Evolutionary conservation across 2,329 filamentous ascomycete species (phyloP).

Genomic region (Aspergillus bombycis): DNA sequence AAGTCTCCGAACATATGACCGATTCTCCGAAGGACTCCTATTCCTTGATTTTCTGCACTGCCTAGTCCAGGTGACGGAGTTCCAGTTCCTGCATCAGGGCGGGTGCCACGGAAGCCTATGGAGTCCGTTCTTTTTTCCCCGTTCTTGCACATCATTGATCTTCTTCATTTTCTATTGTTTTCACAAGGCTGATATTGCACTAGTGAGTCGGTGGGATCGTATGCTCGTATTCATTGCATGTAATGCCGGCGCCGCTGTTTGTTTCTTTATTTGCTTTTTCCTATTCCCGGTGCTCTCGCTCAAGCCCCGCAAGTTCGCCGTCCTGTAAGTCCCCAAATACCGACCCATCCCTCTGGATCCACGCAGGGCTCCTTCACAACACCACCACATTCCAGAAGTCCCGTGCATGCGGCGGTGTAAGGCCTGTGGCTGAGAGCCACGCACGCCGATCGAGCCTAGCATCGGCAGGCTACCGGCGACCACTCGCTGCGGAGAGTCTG

Average conservation of each 20-base stretch:
- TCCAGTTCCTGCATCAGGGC: slow-evolving; percentile 44
- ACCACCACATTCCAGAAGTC: slow-evolving; percentile 18
- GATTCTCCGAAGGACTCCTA: slow-evolving; percentile 11
- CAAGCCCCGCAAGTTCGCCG: slow-evolving; percentile 90
- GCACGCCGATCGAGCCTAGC: slow-evolving; percentile 10
- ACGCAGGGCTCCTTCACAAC: slow-evolving; percentile 22
- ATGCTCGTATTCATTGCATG: slow-evolving; percentile 89
- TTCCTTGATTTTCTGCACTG: slow-evolving; percentile 25
- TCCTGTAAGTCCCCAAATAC: slow-evolving; percentile 72
- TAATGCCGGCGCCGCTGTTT: slow-evolving; percentile 84
- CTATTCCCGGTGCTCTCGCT: slow-evolving; percentile 82
- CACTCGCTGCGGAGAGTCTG: neutral
- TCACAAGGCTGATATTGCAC: slow-evolving; percentile 21
- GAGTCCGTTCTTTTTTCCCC: slow-evolving; percentile 6
- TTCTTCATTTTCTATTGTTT: slow-evolving; percentile 1
- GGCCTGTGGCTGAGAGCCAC: slow-evolving; percentile 23
- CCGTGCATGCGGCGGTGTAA: slow-evolving; percentile 19
- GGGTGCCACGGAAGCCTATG: slow-evolving; percentile 28
- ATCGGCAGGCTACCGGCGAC: slow-evolving; percentile 8
- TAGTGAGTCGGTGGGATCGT: slow-evolving; percentile 97
- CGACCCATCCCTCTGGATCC: slow-evolving; percentile 13
- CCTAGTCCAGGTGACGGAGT: slow-evolving; percentile 36
- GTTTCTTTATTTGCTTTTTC: slow-evolving; percentile 89
- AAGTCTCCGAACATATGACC: slow-evolving; percentile 56
- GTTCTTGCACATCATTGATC: neutral